phyloP scores from a whole-genome alignment of 192 early-diverging fungal genomes.

The Lunasporangiospora selenospora region DNA sequence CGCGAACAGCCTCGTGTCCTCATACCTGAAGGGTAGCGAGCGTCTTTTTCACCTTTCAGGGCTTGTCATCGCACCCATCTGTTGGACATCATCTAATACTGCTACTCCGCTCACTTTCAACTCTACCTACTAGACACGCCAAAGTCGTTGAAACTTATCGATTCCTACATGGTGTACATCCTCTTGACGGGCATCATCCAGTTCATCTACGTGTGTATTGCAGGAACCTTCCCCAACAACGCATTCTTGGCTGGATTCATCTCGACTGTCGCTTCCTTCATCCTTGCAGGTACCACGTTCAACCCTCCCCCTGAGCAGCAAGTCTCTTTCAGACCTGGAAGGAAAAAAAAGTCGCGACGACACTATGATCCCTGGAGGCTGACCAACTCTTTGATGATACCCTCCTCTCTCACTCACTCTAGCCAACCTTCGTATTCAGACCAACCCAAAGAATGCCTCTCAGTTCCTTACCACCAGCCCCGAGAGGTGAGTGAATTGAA shows the following conservation, averaged over 20 bases:
- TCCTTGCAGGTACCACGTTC: slow-evolving; percentile 78
- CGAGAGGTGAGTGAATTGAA: slow-evolving; percentile 67
- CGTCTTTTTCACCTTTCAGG: no score
- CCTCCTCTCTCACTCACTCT: no score
- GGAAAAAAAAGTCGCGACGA: no score
- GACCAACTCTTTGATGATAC: no score
- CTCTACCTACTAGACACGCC: slow-evolving; percentile 61
- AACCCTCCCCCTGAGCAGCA: no score
- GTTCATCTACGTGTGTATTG: slow-evolving; percentile 86
- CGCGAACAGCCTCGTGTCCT: slow-evolving; percentile 16
- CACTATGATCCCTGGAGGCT: no score
- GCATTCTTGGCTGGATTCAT: slow-evolving; percentile 97
- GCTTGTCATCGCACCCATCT: no score
- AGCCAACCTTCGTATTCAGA: slow-evolving; percentile 95
- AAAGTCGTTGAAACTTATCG: slow-evolving; percentile 86
- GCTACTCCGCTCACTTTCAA: no score
- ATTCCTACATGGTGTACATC: slow-evolving; percentile 91
- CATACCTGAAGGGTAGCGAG: slow-evolving; percentile 35
- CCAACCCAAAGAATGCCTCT: slow-evolving; percentile 79
- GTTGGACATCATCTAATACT: no score
- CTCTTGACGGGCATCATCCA: slow-evolving; percentile 91
- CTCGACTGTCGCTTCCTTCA: slow-evolving; percentile 90
- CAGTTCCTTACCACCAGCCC: slow-evolving; percentile 75
- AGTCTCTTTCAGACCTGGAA: no score
- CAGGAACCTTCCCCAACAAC: slow-evolving; percentile 97